phyloP scores from a whole-genome alignment of 768 basidiomycete species.

The Mycena haematopus region DNA sequence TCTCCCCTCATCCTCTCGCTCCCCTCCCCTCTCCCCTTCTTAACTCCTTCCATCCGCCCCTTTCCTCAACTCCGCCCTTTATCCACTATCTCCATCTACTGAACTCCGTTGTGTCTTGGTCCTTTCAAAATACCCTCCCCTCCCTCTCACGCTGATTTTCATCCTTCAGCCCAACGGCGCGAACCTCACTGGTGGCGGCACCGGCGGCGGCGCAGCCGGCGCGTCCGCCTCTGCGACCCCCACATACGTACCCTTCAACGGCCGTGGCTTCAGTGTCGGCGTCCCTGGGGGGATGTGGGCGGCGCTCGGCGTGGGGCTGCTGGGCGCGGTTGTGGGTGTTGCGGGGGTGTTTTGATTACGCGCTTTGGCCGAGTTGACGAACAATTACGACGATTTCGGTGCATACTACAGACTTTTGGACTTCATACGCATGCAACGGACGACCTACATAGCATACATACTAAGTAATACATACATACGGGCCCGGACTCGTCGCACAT shows the following conservation, averaged over 20 bases:
- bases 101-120: too few species aligned
- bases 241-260: slow-evolving; percentile 59
- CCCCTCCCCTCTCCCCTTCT: too few species aligned
- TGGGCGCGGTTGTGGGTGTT: slow-evolving; percentile 28
- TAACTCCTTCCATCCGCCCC: too few species aligned
- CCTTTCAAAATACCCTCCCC: too few species aligned
- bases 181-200: slow-evolving; percentile 64
- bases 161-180: slow-evolving; percentile 56
- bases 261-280: slow-evolving; percentile 5
- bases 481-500: too few species aligned
- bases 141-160: too few species aligned
- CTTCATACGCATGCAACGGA: too few species aligned
- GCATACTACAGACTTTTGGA: not conserved
- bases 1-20: too few species aligned
- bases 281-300: slow-evolving; percentile 21
- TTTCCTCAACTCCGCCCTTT: too few species aligned
- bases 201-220: slow-evolving; percentile 44
- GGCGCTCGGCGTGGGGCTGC: slow-evolving; percentile 21
- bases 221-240: slow-evolving; percentile 34
- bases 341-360: slow-evolving; percentile 13
- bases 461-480: too few species aligned
- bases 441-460: too few species aligned
- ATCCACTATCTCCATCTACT: too few species aligned
- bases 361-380: not conserved
- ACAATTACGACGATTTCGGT: not conserved